Conservation (phyloP, 768 basidiomycete genomes). For the Mrakia gelida region DNA sequence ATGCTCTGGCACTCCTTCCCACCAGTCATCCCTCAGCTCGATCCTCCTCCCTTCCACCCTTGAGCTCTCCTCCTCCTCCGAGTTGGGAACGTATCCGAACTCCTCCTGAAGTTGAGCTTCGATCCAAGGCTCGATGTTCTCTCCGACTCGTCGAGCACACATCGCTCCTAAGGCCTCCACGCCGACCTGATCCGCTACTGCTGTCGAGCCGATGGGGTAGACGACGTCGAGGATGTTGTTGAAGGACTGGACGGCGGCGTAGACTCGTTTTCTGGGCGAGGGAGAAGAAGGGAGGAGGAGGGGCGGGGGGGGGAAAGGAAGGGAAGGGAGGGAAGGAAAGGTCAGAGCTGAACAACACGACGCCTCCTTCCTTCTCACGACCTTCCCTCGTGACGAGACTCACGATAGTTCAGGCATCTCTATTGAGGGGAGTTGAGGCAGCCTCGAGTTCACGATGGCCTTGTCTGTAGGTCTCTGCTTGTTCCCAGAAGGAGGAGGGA, state of each 20-base stretch:
- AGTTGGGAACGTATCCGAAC: background rate
- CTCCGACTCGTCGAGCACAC: conserved; percentile 16
- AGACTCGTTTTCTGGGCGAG: conserved; percentile 12
- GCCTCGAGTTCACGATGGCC: background rate
- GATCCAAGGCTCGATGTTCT: conserved; percentile 28
- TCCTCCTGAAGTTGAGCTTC: conserved; percentile 23
- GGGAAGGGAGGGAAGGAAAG: no score
- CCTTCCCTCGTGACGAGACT: background rate
- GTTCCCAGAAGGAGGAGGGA: background rate
- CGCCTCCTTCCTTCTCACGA: background rate
- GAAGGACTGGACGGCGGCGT: conserved; percentile 19
- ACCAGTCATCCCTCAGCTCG: conserved; percentile 29
- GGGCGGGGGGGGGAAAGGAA: background rate
- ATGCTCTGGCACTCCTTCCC: conserved; percentile 23
- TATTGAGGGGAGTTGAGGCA: background rate
- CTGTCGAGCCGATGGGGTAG: conserved; percentile 8
- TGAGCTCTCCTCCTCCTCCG: background rate
- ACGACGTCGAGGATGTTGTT: conserved; percentile 24
- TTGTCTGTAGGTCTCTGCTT: background rate
- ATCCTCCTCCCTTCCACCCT: conserved; percentile 19
- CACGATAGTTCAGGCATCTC: conserved; percentile 26
- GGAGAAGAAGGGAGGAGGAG: background rate
- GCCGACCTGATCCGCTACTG: background rate
- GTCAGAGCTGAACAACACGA: background rate
- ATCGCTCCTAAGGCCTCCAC: background rate